These are phyloP conservation scores for Casuarina equisetifolia DNA, from an alignment of 306 rosid genomes.

Conservation along the genomic window DNA sequence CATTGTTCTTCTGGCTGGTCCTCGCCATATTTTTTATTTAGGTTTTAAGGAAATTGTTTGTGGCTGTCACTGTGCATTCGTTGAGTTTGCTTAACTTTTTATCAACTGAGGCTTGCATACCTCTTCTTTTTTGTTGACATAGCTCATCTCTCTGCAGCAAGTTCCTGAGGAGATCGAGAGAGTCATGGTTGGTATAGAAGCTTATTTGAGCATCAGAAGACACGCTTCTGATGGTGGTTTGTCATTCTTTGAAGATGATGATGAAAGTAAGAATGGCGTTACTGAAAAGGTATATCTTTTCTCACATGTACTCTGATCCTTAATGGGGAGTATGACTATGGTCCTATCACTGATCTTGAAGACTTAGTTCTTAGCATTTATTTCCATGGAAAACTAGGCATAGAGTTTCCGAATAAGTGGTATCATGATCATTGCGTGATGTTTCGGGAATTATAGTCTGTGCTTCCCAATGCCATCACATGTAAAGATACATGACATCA, in stretches of 20 bases:
- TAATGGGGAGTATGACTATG: too few species aligned
- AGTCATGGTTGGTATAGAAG: constrained; percentile 89
- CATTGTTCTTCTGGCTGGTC: not conserved
- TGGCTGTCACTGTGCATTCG: not conserved
- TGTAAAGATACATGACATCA: too few species aligned
- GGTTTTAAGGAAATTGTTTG: not conserved
- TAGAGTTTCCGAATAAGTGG: too few species aligned
- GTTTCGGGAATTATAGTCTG: too few species aligned
- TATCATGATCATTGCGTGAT: too few species aligned
- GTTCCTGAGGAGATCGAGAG: constrained; percentile 94
- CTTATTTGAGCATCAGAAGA: constrained; percentile 92
- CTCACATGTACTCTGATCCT: not conserved
- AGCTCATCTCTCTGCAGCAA: constrained; percentile 61
- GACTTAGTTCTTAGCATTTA: too few species aligned
- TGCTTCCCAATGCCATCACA: too few species aligned
- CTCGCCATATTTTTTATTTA: not conserved
- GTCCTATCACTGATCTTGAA: too few species aligned
- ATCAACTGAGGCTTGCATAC: not conserved
- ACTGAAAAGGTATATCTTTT: constrained; percentile 63
- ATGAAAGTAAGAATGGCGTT: constrained; percentile 47
- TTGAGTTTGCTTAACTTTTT: not conserved
- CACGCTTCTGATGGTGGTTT: constrained; percentile 66
- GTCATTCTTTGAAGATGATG: constrained; percentile 76
- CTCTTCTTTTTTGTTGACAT: constrained; percentile 10
- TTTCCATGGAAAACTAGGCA: too few species aligned